Percentiles rank a stretch among this genome's conserved stretches.
Conservation (phyloP, 31 red algal species). For the Porphyra umbilicalis region DNA sequence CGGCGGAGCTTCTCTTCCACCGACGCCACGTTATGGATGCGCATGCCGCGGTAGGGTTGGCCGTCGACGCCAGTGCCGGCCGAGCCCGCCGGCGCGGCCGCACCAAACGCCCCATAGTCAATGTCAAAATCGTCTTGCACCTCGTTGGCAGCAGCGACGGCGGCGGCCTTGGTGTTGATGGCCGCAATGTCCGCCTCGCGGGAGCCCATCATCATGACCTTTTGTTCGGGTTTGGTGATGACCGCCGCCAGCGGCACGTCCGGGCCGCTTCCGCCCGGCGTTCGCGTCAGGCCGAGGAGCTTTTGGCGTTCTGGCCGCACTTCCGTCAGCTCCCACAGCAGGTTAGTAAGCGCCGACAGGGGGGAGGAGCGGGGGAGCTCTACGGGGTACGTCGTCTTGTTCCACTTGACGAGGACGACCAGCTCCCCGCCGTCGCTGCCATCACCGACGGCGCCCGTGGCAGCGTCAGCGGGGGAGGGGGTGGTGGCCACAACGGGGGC, state of each 20-base stretch:
- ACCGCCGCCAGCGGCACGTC: slow-evolving; percentile 11
- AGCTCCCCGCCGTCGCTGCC: slow-evolving; percentile 16
- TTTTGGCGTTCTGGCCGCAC: slow-evolving; percentile 81
- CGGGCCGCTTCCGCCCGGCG: slow-evolving; percentile 11
- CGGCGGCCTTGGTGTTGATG: slow-evolving; percentile 13
- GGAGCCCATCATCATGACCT: slow-evolving; percentile 62
- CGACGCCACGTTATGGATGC: slow-evolving; percentile 10
- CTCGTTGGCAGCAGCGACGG: background rate
- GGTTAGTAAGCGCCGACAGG: slow-evolving; percentile 31
- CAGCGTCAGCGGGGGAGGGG: too few species aligned
- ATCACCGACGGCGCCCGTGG: too few species aligned
- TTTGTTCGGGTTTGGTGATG: slow-evolving; percentile 23
- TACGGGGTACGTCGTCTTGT: slow-evolving; percentile 22
- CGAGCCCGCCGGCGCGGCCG: background rate
- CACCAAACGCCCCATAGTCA: slow-evolving; percentile 15
- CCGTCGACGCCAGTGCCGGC: background rate
- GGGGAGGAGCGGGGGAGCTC: slow-evolving; percentile 40
- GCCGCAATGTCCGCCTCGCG: slow-evolving; percentile 58
- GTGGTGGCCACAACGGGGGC: too few species aligned
- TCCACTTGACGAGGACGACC: slow-evolving; percentile 48
- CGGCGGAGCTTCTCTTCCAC: slow-evolving; percentile 33
- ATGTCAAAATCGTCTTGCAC: slow-evolving; percentile 57
- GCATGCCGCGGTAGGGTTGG: background rate
- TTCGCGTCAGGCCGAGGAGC: slow-evolving; percentile 42
- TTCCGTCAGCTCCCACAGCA: slow-evolving; percentile 55